Percentiles rank a stretch among this genome's conserved stretches.
phyloP scores from a whole-genome alignment of 2,329 filamentous ascomycete genomes.

The Colletotrichum theobromicola region DNA sequence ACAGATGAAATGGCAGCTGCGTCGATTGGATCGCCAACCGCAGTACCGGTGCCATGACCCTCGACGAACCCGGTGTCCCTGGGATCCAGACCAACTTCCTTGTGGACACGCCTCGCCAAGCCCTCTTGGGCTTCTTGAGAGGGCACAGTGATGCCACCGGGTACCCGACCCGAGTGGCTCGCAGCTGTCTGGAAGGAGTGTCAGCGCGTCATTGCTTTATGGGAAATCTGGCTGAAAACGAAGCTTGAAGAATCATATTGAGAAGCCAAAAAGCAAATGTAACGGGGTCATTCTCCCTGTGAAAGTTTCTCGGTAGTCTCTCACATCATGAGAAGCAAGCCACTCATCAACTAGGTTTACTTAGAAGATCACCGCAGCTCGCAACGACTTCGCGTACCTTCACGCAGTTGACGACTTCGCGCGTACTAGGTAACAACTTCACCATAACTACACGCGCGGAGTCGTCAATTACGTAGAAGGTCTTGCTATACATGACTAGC shows the following conservation, averaged over 20 bases:
- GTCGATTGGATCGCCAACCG: constrained; percentile 45
- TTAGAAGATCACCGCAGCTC: no score
- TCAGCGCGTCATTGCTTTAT: not conserved
- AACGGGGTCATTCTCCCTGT: not conserved
- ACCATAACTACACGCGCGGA: no score
- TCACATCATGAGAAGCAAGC: not conserved
- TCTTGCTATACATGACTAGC: no score
- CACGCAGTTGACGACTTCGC: no score
- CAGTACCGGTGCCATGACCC: constrained; percentile 28
- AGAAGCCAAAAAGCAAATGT: not conserved
- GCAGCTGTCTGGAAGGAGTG: not conserved
- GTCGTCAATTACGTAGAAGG: no score
- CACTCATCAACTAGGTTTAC: no score
- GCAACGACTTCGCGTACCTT: no score
- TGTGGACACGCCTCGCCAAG: constrained; percentile 21
- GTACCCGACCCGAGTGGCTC: constrained; percentile 37
- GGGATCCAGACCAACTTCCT: constrained; percentile 4
- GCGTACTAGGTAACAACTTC: no score
- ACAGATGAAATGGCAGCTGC: constrained; percentile 27
- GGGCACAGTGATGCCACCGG: constrained; percentile 42
- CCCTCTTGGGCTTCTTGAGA: constrained; percentile 36
- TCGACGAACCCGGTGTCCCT: constrained; percentile 15
- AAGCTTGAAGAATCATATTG: not conserved
- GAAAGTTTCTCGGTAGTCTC: not conserved
- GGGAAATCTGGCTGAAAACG: no score